Evolutionary conservation across 2,329 filamentous ascomycete species (phyloP).

Genomic region (Apiospora hydei): DNA sequence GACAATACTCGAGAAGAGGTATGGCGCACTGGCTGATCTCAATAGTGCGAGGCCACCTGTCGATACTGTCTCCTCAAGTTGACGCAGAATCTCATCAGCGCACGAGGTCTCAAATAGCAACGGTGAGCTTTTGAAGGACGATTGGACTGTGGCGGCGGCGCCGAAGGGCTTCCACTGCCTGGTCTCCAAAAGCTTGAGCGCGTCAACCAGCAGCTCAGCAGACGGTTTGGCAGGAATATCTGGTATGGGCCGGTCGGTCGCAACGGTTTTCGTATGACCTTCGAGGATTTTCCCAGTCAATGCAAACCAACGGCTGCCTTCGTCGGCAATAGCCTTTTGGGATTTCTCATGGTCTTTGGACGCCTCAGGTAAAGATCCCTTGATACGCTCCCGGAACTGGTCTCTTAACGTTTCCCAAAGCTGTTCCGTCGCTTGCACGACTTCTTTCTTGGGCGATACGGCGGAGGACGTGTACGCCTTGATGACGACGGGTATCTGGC

Average conservation of each 20-base stretch:
- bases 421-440: slow-evolving; percentile 57
- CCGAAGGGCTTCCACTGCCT: slow-evolving; percentile 66
- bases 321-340: slow-evolving; percentile 71
- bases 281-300: slow-evolving; percentile 57
- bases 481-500: slow-evolving; percentile 49
- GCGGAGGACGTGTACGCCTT: slow-evolving; percentile 56
- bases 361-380: slow-evolving; percentile 80
- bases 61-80: slow-evolving; percentile 58
- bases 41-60: slow-evolving; percentile 66
- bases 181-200: slow-evolving; percentile 52
- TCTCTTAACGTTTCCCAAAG: slow-evolving; percentile 71
- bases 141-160: slow-evolving; percentile 55
- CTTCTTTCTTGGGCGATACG: slow-evolving; percentile 47
- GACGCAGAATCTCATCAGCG: slow-evolving; percentile 47
- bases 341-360: slow-evolving; percentile 79
- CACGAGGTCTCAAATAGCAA: slow-evolving; percentile 48
- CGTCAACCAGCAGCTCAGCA: slow-evolving; percentile 44
- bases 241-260: slow-evolving; percentile 37
- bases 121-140: slow-evolving; percentile 49
- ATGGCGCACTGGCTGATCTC: slow-evolving; percentile 71
- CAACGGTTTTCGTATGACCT: slow-evolving; percentile 39
- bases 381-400: slow-evolving; percentile 70
- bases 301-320: slow-evolving; percentile 72
- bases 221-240: slow-evolving; percentile 41
- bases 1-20: slow-evolving; percentile 71